Percentiles rank a stretch among this genome's conserved stretches.
phyloP scores from a whole-genome alignment of 305 asterid genomes.

The Fraxinus greggii region DNA sequence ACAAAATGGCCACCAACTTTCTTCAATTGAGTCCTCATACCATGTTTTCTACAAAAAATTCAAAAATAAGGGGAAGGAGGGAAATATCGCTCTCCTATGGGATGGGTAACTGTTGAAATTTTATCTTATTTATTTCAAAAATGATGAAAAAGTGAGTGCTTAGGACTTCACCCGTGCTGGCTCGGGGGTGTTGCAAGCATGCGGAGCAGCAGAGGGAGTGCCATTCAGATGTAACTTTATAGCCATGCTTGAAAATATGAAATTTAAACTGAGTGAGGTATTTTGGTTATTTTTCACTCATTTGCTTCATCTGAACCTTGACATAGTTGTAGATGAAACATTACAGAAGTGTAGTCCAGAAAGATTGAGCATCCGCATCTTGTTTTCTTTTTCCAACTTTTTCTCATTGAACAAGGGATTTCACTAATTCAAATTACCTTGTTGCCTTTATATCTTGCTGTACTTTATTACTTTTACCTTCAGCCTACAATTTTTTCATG shows the following conservation, averaged over 20 bases:
- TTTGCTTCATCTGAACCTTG: neutral
- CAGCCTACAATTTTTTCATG: neutral
- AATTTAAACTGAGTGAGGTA: neutral
- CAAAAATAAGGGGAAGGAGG: neutral
- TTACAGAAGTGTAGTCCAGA: neutral
- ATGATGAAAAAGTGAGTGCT: neutral
- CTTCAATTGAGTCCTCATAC: neutral
- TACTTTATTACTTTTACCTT: neutral
- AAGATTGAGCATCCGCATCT: neutral
- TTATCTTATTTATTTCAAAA: neutral
- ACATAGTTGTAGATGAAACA: neutral
- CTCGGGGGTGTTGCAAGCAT: neutral
- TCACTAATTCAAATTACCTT: neutral
- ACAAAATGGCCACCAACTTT: neutral
- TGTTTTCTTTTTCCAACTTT: neutral
- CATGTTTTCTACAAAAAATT: neutral
- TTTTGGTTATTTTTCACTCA: neutral
- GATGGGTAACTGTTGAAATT: neutral
- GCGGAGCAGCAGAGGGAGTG: neutral
- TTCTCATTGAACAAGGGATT: neutral
- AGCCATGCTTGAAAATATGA: neutral
- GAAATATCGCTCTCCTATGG: neutral
- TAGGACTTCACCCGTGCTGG: neutral
- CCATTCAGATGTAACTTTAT: neutral
- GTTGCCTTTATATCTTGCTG: neutral